Evolutionary conservation across 1,284 basidiomycete genomes (phyloP), one percentile per base, ranked within the genome.

Genomic region (Boletus nobilissimus): DNA sequence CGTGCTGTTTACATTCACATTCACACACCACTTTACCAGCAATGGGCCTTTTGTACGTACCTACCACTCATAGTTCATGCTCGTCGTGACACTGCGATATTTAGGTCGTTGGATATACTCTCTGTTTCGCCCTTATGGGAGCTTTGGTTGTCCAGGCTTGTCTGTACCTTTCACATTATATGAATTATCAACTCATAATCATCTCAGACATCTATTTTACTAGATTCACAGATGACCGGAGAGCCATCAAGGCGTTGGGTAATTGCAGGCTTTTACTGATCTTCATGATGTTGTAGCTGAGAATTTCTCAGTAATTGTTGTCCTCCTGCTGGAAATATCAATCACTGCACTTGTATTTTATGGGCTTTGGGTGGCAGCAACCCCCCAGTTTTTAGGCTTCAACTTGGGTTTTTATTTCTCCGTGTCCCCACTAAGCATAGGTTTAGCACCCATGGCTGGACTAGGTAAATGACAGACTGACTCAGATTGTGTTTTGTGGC

Each of bases 241-340:
- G 1, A 40, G 19, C 40, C 29, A 78, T 78, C n/a, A 80, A 77
- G 69, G 39, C 54, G 54, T 39, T 77, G 48, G 76, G 73, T 60
- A 16, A 18, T 13, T 34, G n/a, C n/a, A n/a, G n/a, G 54, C 14
- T 57, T 16, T 57, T 14, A n/a, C 14, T 57, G 8, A 32, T 48
- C 11, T 16, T 51, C 38, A 29, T 57, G 13, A 7, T 4, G 3
- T 5, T 34, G 2, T 43, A 16, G 11, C 36, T 78, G 32, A 74
- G 3, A 16, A 39, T 18, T 14, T 18, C 8, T 22, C n/a, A 83
- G 82, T 83, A 3, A 73, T 32, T 3, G 32, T 48, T 8, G n/a
- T 80, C 32, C 73, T 83, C 63, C 6, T 82, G 3, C 57, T 83
- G 24, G 83, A 84, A 70, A 60, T 36, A 3, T 18, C 63, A 14